Percentiles rank a stretch among this genome's conserved stretches.
Evolutionary conservation across 352 stramenopile genomes (phyloP).

Genomic region (Blastocystis sp.): DNA sequence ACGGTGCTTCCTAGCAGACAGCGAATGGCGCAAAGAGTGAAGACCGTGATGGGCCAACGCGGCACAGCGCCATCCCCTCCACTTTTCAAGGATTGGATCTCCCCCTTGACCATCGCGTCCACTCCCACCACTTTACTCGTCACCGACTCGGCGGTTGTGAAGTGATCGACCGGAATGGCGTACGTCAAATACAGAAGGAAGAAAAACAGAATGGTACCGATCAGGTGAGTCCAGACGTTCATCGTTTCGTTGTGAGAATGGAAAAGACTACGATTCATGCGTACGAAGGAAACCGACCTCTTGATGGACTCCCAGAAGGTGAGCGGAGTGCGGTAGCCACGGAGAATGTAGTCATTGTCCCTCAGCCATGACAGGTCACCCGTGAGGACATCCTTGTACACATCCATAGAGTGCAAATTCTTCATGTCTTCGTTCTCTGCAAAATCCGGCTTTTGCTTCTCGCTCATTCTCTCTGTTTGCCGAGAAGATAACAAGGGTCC

Average conservation of each 20-base stretch:
- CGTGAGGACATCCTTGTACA: slow-evolving; percentile 57
- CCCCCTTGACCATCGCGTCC: slow-evolving; percentile 1
- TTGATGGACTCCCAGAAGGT: slow-evolving; percentile 35
- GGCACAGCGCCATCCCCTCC: background rate
- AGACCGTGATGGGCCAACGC: slow-evolving; percentile 65
- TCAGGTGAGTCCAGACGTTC: slow-evolving; percentile 64
- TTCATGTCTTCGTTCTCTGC: background rate
- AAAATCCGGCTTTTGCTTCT: background rate
- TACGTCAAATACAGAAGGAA: slow-evolving; percentile 61
- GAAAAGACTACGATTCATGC: slow-evolving; percentile 25
- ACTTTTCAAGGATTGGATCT: background rate
- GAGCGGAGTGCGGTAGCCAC: slow-evolving; percentile 41
- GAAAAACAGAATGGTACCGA: slow-evolving; percentile 42
- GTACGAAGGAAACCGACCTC: background rate
- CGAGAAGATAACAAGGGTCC: no score
- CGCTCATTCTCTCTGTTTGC: background rate
- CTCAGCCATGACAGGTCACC: slow-evolving; percentile 41
- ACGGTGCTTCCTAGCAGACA: slow-evolving; percentile 45
- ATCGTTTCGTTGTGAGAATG: slow-evolving; percentile 66
- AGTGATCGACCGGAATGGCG: background rate
- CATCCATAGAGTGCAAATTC: slow-evolving; percentile 17
- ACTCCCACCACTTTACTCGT: background rate
- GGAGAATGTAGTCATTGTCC: slow-evolving; percentile 68
- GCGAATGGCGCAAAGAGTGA: slow-evolving; percentile 60
- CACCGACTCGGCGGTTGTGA: background rate